phyloP scores from a whole-genome alignment of 163 green algal species.

The Chlorella variabilis region DNA sequence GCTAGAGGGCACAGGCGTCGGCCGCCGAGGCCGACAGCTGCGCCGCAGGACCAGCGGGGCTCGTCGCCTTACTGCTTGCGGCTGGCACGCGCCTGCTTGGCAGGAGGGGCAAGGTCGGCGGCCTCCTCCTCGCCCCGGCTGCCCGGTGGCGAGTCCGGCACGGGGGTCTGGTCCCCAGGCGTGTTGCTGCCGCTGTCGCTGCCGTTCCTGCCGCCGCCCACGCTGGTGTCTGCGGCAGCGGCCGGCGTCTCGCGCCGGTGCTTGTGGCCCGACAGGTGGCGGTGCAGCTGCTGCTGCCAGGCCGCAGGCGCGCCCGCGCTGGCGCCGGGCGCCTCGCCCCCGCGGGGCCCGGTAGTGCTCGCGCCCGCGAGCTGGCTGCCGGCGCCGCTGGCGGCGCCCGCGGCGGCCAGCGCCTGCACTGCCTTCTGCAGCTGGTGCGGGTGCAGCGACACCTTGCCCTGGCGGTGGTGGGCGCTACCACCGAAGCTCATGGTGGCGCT shows the following conservation, averaged over 20 bases:
- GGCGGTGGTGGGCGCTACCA: slow-evolving; percentile 1
- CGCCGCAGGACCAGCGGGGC: no score
- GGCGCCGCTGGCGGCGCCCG: neutral
- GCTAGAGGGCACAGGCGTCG: no score
- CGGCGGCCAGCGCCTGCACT: no score
- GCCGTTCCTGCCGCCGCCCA: neutral
- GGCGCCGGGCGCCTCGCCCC: neutral
- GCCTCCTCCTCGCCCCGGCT: neutral
- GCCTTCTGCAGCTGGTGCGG: neutral
- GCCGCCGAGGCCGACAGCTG: no score
- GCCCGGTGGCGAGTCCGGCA: neutral
- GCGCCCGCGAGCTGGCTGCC: neutral
- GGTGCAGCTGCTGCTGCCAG: slow-evolving; percentile 7
- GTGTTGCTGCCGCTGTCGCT: slow-evolving; percentile 36
- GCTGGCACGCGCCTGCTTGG: neutral
- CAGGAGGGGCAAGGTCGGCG: neutral
- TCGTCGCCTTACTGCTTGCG: no score
- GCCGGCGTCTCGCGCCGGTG: neutral
- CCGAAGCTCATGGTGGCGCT: slow-evolving; percentile 11
- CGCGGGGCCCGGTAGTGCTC: neutral
- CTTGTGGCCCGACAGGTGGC: slow-evolving; percentile 30
- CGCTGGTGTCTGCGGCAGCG: neutral
- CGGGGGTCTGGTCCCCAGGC: slow-evolving; percentile 24
- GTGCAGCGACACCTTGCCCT: slow-evolving; percentile 2
- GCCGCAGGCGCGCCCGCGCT: neutral